These are phyloP conservation scores for Fusarium nodosum DNA, from an alignment of 2,329 filamentous ascomycete genomes.

Conservation along the genomic window DNA sequence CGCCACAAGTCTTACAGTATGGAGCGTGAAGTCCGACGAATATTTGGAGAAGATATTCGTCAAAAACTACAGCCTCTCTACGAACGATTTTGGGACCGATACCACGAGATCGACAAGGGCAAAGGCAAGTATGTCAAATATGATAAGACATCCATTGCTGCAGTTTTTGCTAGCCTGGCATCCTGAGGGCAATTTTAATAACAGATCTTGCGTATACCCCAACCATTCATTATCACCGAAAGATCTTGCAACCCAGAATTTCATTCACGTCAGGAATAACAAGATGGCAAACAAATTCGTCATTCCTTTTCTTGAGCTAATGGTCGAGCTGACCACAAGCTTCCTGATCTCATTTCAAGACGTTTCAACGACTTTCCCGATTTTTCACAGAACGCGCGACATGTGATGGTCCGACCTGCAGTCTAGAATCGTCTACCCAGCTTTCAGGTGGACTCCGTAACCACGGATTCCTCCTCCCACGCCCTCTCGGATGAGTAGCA, in stretches of 20 bases:
- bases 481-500: neutral
- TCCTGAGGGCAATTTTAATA: slow-evolving; percentile 47
- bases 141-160: slow-evolving; percentile 85
- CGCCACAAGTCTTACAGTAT: slow-evolving; percentile 88
- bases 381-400: neutral
- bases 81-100: slow-evolving; percentile 94
- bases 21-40: slow-evolving; percentile 88
- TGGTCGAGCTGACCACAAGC: neutral
- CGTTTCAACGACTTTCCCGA: neutral
- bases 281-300: neutral
- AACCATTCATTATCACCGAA: neutral
- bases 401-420: neutral
- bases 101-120: slow-evolving; percentile 97
- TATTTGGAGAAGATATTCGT: slow-evolving; percentile 87
- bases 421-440: neutral
- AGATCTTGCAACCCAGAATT: neutral
- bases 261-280: neutral
- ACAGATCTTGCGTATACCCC: neutral
- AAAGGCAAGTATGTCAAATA: slow-evolving; percentile 99
- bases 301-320: neutral
- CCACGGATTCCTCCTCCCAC: neutral
- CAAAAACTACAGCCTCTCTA: slow-evolving; percentile 95
- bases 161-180: slow-evolving; percentile 68
- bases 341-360: neutral
- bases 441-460: neutral